These are phyloP conservation scores for Eucommia ulmoides DNA, from an alignment of 257 asterid species.

Conservation along the genomic window DNA sequence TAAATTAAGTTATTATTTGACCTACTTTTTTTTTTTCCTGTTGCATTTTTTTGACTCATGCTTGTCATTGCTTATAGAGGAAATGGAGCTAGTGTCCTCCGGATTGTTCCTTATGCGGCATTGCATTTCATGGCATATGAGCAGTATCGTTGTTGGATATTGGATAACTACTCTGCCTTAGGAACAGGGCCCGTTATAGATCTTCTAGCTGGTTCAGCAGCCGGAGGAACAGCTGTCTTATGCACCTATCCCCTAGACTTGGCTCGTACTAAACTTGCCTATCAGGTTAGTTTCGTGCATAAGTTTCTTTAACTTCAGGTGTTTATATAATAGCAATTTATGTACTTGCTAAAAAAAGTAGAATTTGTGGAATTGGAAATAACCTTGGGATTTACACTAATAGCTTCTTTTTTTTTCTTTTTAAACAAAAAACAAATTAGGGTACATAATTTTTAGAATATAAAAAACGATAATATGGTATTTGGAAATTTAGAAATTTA, in stretches of 20 bases:
- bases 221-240: slow-evolving; percentile 97
- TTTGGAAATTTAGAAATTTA: too few species aligned
- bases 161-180: slow-evolving; percentile 54
- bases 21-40: not conserved
- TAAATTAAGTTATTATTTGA: not conserved
- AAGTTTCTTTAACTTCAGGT: too few species aligned
- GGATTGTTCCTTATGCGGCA: slow-evolving; percentile 95
- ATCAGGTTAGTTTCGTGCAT: slow-evolving; percentile 47
- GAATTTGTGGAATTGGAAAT: too few species aligned
- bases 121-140: slow-evolving; percentile 94
- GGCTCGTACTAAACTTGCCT: slow-evolving; percentile 97
- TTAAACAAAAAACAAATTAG: too few species aligned
- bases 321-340: too few species aligned
- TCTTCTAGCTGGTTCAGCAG: slow-evolving; percentile 93
- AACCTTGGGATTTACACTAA: too few species aligned
- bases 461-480: too few species aligned
- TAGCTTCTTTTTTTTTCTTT: too few species aligned
- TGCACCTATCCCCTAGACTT: slow-evolving; percentile 97
- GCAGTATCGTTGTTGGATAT: slow-evolving; percentile 65
- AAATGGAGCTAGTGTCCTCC: slow-evolving; percentile 94
- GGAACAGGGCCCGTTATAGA: slow-evolving; percentile 90
- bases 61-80: slow-evolving; percentile 38
- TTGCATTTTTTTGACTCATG: slow-evolving; percentile 2
- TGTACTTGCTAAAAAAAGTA: too few species aligned
- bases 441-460: too few species aligned